Evolutionary conservation across 495 filamentous ascomycete species (phyloP).

Genomic region (Bacidia gigantensis): DNA sequence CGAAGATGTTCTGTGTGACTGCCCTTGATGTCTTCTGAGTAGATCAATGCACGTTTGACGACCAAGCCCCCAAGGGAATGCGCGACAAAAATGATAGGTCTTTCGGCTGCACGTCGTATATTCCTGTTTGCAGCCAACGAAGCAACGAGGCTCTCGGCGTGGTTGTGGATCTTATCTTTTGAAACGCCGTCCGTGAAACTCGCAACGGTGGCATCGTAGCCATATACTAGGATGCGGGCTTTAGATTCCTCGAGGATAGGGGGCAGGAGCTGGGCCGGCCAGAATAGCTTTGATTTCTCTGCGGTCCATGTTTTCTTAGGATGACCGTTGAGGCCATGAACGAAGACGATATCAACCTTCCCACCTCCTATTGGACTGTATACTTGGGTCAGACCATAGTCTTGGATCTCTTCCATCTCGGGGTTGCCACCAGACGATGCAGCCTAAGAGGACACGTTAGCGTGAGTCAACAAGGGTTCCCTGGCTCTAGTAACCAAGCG

Average conservation of each 20-base stretch:
- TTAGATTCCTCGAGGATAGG: conserved; percentile 43
- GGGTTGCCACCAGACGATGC: conserved; percentile 2
- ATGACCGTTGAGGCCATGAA: conserved; percentile 75
- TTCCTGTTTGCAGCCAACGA: conserved; percentile 43
- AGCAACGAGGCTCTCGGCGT: conserved; percentile 68
- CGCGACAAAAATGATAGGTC: conserved; percentile 75
- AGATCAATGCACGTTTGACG: conserved; percentile 57
- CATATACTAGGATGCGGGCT: conserved; percentile 65
- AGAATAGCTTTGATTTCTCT: conserved; percentile 35
- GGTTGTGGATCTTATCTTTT: conserved; percentile 66
- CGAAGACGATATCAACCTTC: conserved; percentile 56
- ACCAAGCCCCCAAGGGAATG: conserved; percentile 75
- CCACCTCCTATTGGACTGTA: conserved; percentile 38
- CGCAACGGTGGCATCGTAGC: conserved; percentile 71
- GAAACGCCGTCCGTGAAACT: conserved; percentile 46
- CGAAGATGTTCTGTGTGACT: conserved; percentile 59
- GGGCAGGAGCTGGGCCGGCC: conserved; percentile 65
- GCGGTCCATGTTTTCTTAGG: conserved; percentile 65
- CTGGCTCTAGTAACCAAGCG: not conserved
- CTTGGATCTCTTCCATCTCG: conserved; percentile 39
- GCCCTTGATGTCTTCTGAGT: conserved; percentile 44
- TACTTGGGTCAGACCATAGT: conserved; percentile 56
- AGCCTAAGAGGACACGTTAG: conserved; percentile 10
- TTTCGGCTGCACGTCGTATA: conserved; percentile 37
- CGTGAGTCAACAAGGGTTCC: not conserved